Evolutionary conservation across 164 flowering plant species (phyloP).

Genomic region (Echeveria elegans): DNA sequence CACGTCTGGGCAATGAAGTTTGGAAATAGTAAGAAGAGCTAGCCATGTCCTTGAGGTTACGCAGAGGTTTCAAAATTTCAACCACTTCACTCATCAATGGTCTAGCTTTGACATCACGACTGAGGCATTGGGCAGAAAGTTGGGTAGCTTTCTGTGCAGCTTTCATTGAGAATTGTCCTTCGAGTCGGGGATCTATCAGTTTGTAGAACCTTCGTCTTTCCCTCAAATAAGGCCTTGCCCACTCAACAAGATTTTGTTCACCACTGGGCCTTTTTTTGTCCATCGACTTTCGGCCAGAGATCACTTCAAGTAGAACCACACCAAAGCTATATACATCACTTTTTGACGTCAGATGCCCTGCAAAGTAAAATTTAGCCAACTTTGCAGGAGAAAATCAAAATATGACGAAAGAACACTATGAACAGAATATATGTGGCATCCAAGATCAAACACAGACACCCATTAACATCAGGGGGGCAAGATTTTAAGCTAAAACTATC

Average conservation of each 20-base stretch:
- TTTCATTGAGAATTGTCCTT: neutral
- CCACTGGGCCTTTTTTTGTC: neutral
- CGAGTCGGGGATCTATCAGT: neutral
- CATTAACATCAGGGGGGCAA: neutral
- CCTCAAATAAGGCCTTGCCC: neutral
- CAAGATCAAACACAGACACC: too few relatives aligned
- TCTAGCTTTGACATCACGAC: neutral
- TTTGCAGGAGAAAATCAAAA: too few relatives aligned
- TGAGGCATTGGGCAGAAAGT: neutral
- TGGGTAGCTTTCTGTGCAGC: neutral
- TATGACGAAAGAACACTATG: too few relatives aligned
- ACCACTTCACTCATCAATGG: neutral
- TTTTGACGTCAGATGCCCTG: neutral
- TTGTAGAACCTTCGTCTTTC: neutral
- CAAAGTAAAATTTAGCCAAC: too few relatives aligned
- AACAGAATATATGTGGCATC: too few relatives aligned
- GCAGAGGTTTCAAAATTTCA: neutral
- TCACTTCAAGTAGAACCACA: neutral
- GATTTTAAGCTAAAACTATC: neutral
- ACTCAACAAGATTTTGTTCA: neutral
- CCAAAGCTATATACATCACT: neutral
- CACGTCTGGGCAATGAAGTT: neutral
- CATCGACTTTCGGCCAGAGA: neutral
- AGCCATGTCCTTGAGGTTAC: neutral
- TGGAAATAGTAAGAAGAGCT: neutral